Evolutionary conservation across 2,329 filamentous ascomycete genomes (phyloP), one percentile per base, ranked within the genome.

Genomic region (Fonsecaea multimorphosa): DNA sequence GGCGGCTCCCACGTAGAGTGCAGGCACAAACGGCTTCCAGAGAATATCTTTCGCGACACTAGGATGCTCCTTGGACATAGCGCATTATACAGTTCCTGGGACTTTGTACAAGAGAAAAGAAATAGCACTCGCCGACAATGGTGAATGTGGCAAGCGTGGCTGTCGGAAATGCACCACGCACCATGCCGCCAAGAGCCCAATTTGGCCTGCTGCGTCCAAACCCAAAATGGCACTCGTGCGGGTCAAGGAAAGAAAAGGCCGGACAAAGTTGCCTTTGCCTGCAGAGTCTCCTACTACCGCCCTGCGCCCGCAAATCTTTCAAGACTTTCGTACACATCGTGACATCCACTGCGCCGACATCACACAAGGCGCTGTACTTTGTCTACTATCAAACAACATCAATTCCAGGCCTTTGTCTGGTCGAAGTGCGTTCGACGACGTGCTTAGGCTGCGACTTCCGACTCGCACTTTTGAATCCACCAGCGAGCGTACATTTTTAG

Each of bases 1-100:
- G 62, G 83, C 75, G n/a, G 81, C 81, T 31, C 88, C 89, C 63
- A 88, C 80, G 72, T 87, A 85, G 56, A 89, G 74, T 24, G 87
- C 83, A 22, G 79, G 71, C 44, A 74, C 22, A 49, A 66, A 49
- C 2, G 65, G 65, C 19, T 49, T 61, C 53, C 55, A 34, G 19
- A 67, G 46, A 29, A 58, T 16, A 27, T 44, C 19, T 38, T 22
- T 22, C 11, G 29, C n/a, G 1, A 32, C 22, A 8, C n/a, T 14
- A 58, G 58, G 34, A 14, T 44, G 38, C 3, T 11, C 27, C 27
- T 34, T 27, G 14, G 40, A 22, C 56, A 58, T 58, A 24, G 40
- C 19, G 24, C 40, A 29, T 22, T 49, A 29, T 31, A 31, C 12
- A 19, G 38, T 16, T 31, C 4, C 7, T 31, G 19, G n/a, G 14